Evolutionary conservation across 2,329 filamentous ascomycete species (phyloP).

Genomic region (Setomelanomma holmii): DNA sequence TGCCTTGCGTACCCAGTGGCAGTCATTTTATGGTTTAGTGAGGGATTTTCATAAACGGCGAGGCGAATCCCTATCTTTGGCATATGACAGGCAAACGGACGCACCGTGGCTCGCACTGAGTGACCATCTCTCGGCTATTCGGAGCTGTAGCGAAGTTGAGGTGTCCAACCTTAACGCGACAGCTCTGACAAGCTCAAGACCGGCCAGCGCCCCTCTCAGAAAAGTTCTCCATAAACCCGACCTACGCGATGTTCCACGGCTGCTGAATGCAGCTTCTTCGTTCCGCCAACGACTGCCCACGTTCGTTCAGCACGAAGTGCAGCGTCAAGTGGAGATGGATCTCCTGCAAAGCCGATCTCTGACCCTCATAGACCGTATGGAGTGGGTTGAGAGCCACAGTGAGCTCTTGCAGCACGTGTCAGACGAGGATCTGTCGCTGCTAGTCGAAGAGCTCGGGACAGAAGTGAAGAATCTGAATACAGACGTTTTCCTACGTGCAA

Average conservation of each 20-base stretch:
- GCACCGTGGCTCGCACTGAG: conserved; percentile 86
- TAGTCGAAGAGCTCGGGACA: conserved; percentile 69
- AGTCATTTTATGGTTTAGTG: conserved; percentile 84
- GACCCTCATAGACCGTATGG: conserved; percentile 70
- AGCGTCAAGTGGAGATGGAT: conserved; percentile 72
- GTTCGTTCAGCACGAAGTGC: conserved; percentile 71
- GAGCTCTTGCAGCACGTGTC: conserved; percentile 80
- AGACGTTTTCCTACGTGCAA: conserved; percentile 59
- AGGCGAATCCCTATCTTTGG: conserved; percentile 80
- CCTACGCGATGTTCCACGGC: conserved; percentile 62
- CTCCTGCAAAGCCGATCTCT: conserved; percentile 74
- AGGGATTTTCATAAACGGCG: conserved; percentile 86
- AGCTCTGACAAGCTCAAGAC: conserved; percentile 43
- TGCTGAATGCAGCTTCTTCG: conserved; percentile 72
- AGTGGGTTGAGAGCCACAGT: conserved; percentile 78
- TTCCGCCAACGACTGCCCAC: conserved; percentile 76
- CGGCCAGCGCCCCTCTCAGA: conserved; percentile 28
- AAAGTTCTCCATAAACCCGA: conserved; percentile 41
- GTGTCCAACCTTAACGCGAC: conserved; percentile 72
- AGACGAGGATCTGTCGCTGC: conserved; percentile 68
- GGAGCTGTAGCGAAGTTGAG: conserved; percentile 81
- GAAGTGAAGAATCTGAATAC: conserved; percentile 54
- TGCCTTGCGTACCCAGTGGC: conserved; percentile 84
- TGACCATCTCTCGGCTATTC: conserved; percentile 79
- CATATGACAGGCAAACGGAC: conserved; percentile 72